Conservation (phyloP, 371 early-diverging fungal species). For the Lichtheimia ornata region DNA sequence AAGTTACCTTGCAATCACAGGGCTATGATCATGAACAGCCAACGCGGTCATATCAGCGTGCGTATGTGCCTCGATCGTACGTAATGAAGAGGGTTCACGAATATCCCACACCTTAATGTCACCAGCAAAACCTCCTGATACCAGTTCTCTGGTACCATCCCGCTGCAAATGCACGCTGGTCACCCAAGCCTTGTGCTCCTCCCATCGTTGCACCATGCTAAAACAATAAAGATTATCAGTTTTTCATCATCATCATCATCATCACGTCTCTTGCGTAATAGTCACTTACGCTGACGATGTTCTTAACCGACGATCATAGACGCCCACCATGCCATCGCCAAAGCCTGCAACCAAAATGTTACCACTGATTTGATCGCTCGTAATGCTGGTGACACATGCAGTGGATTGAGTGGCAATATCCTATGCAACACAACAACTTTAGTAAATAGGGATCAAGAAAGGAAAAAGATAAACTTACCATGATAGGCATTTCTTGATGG, state of each 20-base stretch:
- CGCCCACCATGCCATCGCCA: constrained; percentile 80
- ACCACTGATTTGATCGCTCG: constrained; percentile 68
- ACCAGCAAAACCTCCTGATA: constrained; percentile 66
- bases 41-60: constrained; percentile 64
- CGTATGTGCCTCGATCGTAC: constrained; percentile 52
- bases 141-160: constrained; percentile 61
- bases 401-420: constrained; percentile 72
- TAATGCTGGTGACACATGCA: constrained; percentile 69
- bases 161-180: constrained; percentile 68
- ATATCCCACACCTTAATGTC: constrained; percentile 87
- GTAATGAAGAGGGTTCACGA: constrained; percentile 54
- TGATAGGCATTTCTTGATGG: constrained; percentile 71
- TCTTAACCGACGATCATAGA: constrained; percentile 73
- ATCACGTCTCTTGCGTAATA: background rate
- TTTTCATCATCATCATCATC: background rate
- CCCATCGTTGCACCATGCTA: constrained; percentile 63
- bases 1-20: constrained; percentile 67
- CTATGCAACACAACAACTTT: constrained; percentile 23
- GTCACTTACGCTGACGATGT: constrained; percentile 51
- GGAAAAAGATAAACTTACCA: constrained; percentile 36
- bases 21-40: constrained; percentile 72
- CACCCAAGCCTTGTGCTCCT: constrained; percentile 67
- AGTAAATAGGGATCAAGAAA: background rate
- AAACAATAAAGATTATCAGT: constrained; percentile 7
- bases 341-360: constrained; percentile 78